Conservation (phyloP, 2,329 filamentous ascomycete genomes). For the Zopfia rhizophila region DNA sequence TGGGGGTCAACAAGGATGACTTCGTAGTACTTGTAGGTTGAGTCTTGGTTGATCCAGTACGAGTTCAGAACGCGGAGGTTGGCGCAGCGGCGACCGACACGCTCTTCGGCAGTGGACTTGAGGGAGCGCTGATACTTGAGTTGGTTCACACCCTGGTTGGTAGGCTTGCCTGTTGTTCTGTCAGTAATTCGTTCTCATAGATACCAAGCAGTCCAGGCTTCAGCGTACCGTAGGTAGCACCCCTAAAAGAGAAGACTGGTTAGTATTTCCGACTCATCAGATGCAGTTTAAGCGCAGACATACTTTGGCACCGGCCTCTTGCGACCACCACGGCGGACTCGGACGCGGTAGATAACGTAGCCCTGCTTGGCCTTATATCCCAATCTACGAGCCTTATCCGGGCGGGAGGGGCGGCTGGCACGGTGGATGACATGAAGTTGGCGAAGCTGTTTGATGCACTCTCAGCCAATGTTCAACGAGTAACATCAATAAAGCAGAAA, state of each 20-base stretch:
- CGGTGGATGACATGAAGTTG: constrained; percentile 99
- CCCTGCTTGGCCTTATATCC: constrained; percentile 99
- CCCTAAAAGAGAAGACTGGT: constrained; percentile 66
- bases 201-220: constrained; percentile 12
- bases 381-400: constrained; percentile 99
- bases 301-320: constrained; percentile 91
- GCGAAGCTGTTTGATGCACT: constrained; percentile 99
- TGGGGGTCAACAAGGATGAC: constrained; percentile 99
- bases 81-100: constrained; percentile 98
- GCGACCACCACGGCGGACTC: constrained; percentile 97
- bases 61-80: constrained; percentile 99
- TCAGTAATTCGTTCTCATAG: constrained; percentile 32
- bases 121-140: constrained; percentile 99
- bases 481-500: constrained; percentile 66
- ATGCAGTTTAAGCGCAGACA: constrained; percentile 17
- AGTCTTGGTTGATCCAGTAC: constrained; percentile 99
- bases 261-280: constrained; percentile 31
- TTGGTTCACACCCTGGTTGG: constrained; percentile 99
- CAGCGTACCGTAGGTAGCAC: constrained; percentile 94
- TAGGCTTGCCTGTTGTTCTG: constrained; percentile 85
- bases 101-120: constrained; percentile 97
- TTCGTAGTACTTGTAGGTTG: constrained; percentile 99
- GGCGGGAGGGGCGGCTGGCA: constrained; percentile 95
- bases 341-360: constrained; percentile 99
- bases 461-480: constrained; percentile 99